Evolutionary conservation across 106 monocot genomes (phyloP).

Genomic region (Dioscorea dumetorum): DNA sequence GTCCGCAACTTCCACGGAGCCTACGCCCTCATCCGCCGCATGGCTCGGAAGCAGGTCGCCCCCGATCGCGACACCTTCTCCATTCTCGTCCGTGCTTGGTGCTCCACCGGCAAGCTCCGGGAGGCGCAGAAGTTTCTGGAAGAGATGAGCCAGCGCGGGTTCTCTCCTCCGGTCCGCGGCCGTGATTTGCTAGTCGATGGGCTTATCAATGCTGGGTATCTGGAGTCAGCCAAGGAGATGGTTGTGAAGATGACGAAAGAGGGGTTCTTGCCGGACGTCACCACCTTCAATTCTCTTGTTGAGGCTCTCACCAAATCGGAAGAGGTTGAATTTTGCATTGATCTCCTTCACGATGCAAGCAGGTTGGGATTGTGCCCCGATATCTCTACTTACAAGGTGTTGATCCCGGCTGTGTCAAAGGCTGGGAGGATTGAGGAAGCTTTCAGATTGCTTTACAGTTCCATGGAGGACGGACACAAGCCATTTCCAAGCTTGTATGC

Average conservation of each 20-base stretch:
- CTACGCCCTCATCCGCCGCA: slow-evolving; percentile 77
- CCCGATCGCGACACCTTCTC: slow-evolving; percentile 63
- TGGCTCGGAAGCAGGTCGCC: slow-evolving; percentile 58
- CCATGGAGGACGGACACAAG: slow-evolving; percentile 66
- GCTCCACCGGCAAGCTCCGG: slow-evolving; percentile 70
- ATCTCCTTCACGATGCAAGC: slow-evolving; percentile 46
- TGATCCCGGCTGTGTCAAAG: slow-evolving; percentile 74
- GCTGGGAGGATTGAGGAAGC: slow-evolving; percentile 67
- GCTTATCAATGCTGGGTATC: slow-evolving; percentile 67
- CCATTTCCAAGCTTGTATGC: slow-evolving; percentile 94
- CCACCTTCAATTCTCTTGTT: slow-evolving; percentile 70
- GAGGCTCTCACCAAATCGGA: slow-evolving; percentile 55
- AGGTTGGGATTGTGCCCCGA: slow-evolving; percentile 65
- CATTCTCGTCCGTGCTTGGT: slow-evolving; percentile 82
- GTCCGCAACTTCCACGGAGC: slow-evolving; percentile 58
- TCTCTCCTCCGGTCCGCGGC: slow-evolving; percentile 70
- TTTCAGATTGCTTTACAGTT: slow-evolving; percentile 47
- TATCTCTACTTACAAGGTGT: slow-evolving; percentile 70
- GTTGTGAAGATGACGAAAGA: slow-evolving; percentile 84
- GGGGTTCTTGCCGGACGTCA: slow-evolving; percentile 72
- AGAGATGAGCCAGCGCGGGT: slow-evolving; percentile 72
- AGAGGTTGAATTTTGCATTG: slow-evolving; percentile 59
- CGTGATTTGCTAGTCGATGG: slow-evolving; percentile 85
- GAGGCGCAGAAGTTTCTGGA: slow-evolving; percentile 89
- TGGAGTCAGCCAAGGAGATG: slow-evolving; percentile 75